A percentile compares a stretch with the other conserved stretches of the same genome.
These are phyloP conservation scores for Eustoma russellianum DNA, from an alignment of 257 asterid genomes.

Conservation along the genomic window DNA sequence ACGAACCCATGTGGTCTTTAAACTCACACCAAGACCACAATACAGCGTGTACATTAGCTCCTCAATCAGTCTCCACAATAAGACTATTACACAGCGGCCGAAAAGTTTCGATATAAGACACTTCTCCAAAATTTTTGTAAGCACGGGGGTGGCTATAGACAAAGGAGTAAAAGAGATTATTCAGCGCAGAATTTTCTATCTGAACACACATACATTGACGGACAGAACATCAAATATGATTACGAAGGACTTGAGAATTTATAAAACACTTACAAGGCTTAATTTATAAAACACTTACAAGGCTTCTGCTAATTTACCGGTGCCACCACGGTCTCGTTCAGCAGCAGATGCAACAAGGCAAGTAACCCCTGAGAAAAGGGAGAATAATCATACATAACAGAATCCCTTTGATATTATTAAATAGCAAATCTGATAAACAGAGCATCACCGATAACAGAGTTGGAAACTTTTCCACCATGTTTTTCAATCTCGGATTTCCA, in stretches of 20 bases:
- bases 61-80: too few relatives aligned
- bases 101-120: too few relatives aligned
- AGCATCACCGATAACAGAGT: constrained; percentile 52
- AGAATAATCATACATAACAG: neutral
- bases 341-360: constrained; percentile 65
- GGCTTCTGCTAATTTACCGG: constrained; percentile 67
- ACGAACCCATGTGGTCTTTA: too few relatives aligned
- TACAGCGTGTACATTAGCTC: too few relatives aligned
- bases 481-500: constrained; percentile 76
- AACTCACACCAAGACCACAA: too few relatives aligned
- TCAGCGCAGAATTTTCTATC: too few relatives aligned
- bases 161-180: too few relatives aligned
- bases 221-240: neutral
- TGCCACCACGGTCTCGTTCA: constrained; percentile 80
- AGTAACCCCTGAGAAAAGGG: constrained; percentile 38
- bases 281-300: constrained; percentile 56
- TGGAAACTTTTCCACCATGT: constrained; percentile 63
- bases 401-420: neutral
- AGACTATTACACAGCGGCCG: neutral
- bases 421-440: neutral
- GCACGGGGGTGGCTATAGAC: too few relatives aligned
- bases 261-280: too few relatives aligned
- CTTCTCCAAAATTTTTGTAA: too few relatives aligned
- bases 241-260: too few relatives aligned
- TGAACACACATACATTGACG: too few relatives aligned